Evolutionary conservation across 345 rosid genomes (phyloP).

Genomic region (Heritiera fomes): DNA sequence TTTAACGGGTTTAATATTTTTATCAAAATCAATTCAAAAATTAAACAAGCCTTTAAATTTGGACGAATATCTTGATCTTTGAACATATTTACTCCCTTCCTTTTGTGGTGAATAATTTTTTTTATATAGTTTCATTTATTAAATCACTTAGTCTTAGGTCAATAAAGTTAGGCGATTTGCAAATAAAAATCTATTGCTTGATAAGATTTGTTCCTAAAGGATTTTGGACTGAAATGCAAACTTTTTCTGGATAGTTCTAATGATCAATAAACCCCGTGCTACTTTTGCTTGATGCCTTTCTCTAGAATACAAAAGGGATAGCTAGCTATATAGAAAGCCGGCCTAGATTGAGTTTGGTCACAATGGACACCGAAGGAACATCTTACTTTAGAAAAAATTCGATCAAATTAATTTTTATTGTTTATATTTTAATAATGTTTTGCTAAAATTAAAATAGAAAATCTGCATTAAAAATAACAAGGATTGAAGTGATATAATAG

Average conservation of each 20-base stretch:
- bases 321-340: not conserved
- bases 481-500: no score
- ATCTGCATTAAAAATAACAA: no score
- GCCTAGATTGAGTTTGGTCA: not conserved
- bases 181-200: not conserved
- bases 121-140: not conserved
- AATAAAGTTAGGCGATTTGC: slow-evolving; percentile 2
- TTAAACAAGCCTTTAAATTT: no score
- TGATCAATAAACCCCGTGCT: not conserved
- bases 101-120: not conserved
- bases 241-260: not conserved
- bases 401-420: no score
- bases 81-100: not conserved
- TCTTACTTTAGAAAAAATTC: no score
- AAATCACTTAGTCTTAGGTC: not conserved
- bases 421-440: no score
- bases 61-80: no score
- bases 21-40: no score
- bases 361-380: no score
- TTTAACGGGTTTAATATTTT: no score
- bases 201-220: not conserved
- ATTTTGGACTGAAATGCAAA: not conserved
- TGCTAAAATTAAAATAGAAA: no score
- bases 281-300: not conserved
- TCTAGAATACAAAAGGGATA: not conserved